Conservation (phyloP, 257 asterid species). For the Solanum clarkiae region DNA sequence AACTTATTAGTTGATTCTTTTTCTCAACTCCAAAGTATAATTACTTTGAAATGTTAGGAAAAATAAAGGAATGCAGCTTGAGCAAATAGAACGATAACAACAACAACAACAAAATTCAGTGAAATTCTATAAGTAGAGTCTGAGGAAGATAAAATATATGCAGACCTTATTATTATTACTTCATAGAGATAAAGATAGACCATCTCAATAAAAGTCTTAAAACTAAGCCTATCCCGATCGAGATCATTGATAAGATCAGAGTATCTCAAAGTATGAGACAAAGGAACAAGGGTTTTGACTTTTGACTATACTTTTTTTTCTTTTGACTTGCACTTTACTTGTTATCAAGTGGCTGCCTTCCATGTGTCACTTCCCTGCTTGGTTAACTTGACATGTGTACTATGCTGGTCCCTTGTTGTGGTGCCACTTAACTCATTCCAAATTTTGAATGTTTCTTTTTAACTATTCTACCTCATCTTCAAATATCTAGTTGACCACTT, state of each 20-base stretch:
- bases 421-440: neutral
- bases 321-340: neutral
- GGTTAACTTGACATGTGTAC: neutral
- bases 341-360: neutral
- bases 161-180: no score
- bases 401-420: neutral
- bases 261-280: neutral
- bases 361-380: neutral
- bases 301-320: neutral
- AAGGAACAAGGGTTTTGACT: neutral
- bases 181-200: no score
- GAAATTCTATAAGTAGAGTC: no score
- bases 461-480: neutral
- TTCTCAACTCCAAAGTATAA: neutral
- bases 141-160: no score
- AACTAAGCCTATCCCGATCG: no score
- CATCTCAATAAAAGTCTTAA: no score
- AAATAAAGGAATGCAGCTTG: neutral
- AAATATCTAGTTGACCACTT: neutral
- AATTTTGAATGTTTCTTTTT: neutral
- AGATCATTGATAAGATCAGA: neutral
- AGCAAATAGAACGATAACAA: neutral
- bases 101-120: no score
- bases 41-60: neutral
- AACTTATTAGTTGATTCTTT: neutral